A percentile compares a stretch with the other conserved stretches of the same genome.
Conservation (phyloP, 176 grass and related monocot species). For the Coix lacrymajobi region DNA sequence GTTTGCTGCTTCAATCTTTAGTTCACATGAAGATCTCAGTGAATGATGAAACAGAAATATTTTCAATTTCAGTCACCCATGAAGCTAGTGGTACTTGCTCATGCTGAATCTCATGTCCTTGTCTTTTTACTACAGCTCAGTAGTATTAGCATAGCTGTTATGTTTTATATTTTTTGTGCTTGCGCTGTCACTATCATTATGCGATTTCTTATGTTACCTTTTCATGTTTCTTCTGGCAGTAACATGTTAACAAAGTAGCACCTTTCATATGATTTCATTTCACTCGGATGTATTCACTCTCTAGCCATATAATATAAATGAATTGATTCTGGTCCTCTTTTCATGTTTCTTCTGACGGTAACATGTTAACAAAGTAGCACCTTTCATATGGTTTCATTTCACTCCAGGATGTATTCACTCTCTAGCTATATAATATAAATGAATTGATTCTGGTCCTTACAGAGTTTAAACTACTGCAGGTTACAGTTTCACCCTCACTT, state of each 20-base stretch:
- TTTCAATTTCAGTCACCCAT: slow-evolving; percentile 45
- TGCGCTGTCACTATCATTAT: neutral
- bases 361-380: neutral
- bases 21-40: slow-evolving; percentile 65
- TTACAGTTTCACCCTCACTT: slow-evolving; percentile 68
- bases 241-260: neutral
- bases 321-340: slow-evolving; percentile 12
- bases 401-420: neutral
- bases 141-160: neutral
- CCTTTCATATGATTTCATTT: neutral
- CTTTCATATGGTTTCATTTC: neutral
- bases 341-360: neutral
- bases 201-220: slow-evolving; percentile 8
- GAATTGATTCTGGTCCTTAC: slow-evolving; percentile 14
- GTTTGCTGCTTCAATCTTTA: slow-evolving; percentile 47
- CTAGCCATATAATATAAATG: neutral
- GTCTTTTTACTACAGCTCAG: slow-evolving; percentile 7
- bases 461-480: slow-evolving; percentile 43
- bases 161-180: neutral
- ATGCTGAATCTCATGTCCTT: slow-evolving; percentile 9
- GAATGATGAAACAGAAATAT: slow-evolving; percentile 44
- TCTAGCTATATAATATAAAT: neutral
- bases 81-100: slow-evolving; percentile 67
- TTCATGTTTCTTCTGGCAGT: neutral
- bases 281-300: neutral